Evolutionary conservation across 345 rosid genomes (phyloP), one percentile per base, ranked within the genome.

Genomic region (Brassica nigra): DNA sequence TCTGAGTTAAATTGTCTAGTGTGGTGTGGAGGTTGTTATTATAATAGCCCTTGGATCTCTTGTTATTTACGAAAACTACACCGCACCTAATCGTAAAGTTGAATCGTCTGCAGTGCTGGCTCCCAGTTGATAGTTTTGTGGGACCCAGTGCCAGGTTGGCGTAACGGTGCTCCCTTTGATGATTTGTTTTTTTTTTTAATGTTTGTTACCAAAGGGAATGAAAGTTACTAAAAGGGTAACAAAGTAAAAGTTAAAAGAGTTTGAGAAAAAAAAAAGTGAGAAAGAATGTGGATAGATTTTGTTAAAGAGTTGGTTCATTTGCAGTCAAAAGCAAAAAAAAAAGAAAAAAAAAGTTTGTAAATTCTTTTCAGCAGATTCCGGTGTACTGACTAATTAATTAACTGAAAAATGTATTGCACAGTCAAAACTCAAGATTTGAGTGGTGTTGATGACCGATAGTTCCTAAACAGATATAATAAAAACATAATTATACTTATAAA

Each of bases 51-150:
- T 69, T 74, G 37, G 86, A 77, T 83, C 84, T 80, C 16, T 27
- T n/a, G 1, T 14, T 1, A 77, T 42, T 84, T 77, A 74, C 84
- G 47, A 80, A 70, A 70, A 34, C 62, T 80, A 34, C 86, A 81
- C 80, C 59, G 16, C 62, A 5, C 44, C 76, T 34, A 9, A 11
- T 62, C 23, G 31, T 76, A 66, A 75, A 67, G 67, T 55, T 76
- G 73, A 54, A 57, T 57, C 20, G 59, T 52, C n/a, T 14, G 0
- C 16, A 77, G 34, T 34, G 76, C 65, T 71, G 81, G 65, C 81
- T 78, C 81, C 71, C 65, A 71, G 5, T 70, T 44, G 70, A 27
- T 70, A 37, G 42, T 33, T 33, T 9, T 58, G 33, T 75, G 44
- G 68, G 67, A 16, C 74, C 66, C 66, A 0, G 7, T 66, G 42